Evolutionary conservation across 331 rosid genomes (phyloP).

Genomic region (Rosa hybrid): DNA sequence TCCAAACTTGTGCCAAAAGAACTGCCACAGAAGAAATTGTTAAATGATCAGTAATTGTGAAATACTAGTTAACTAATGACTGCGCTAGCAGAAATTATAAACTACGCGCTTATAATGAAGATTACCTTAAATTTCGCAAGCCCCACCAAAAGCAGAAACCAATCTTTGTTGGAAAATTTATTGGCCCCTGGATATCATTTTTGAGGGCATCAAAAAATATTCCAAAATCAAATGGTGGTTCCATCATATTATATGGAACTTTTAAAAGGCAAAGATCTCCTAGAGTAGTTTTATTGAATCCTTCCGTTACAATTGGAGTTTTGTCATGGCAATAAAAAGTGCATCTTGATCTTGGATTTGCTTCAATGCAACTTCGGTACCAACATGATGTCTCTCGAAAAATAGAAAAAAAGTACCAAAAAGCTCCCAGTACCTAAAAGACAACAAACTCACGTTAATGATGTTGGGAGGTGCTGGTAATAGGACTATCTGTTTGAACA

Average conservation of each 20-base stretch:
- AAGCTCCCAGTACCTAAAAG: background rate
- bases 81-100: background rate
- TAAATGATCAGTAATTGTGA: background rate
- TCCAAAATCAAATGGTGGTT: constrained; percentile 20
- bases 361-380: background rate
- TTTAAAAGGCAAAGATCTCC: background rate
- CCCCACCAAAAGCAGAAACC: constrained; percentile 32
- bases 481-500: no score
- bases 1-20: background rate
- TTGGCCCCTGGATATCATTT: background rate
- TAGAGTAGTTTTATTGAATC: background rate
- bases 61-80: background rate
- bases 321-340: background rate
- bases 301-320: background rate
- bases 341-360: background rate
- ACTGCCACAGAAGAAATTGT: background rate
- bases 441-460: background rate
- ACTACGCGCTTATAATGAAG: background rate
- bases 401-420: background rate
- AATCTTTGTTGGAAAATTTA: background rate
- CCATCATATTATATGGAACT: background rate
- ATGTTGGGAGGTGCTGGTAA: no score
- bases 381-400: constrained; percentile 6
- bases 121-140: constrained; percentile 17
- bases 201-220: constrained; percentile 9